These are phyloP conservation scores for Phytophthora pseudosyringae DNA, from an alignment of 352 stramenopile genomes.

Conservation along the genomic window DNA sequence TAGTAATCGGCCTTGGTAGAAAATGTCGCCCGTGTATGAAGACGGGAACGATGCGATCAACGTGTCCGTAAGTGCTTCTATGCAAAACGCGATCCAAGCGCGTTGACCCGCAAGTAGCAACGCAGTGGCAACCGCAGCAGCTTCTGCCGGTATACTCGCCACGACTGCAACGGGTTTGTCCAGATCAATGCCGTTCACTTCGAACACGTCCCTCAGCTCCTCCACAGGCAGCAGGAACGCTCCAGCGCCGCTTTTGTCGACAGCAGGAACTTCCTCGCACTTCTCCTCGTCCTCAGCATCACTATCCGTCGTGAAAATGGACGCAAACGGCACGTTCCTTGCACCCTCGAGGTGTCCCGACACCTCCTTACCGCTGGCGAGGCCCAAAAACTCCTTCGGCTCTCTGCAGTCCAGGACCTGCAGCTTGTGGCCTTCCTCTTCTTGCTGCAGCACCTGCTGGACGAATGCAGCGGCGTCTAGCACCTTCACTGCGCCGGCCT, in stretches of 20 bases:
- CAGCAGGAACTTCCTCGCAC: slow-evolving; percentile 28
- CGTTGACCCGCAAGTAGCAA: slow-evolving; percentile 53
- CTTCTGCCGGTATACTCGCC: slow-evolving; percentile 51
- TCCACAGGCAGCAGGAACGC: slow-evolving; percentile 46
- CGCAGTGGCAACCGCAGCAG: slow-evolving; percentile 65
- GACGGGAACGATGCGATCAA: slow-evolving; percentile 46
- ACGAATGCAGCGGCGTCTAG: slow-evolving; percentile 35
- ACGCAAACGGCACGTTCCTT: slow-evolving; percentile 57
- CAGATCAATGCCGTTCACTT: slow-evolving; percentile 48
- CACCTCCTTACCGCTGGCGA: slow-evolving; percentile 45
- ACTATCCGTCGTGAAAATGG: slow-evolving; percentile 45
- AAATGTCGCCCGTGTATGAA: slow-evolving; percentile 53
- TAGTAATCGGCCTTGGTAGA: slow-evolving; percentile 46
- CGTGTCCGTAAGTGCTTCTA: slow-evolving; percentile 45
- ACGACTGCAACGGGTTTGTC: slow-evolving; percentile 52
- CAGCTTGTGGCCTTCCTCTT: slow-evolving; percentile 24
- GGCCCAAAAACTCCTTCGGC: slow-evolving; percentile 55
- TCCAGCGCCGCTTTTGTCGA: slow-evolving; percentile 30
- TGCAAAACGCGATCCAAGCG: slow-evolving; percentile 44
- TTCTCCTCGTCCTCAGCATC: slow-evolving; percentile 33
- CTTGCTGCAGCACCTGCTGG: slow-evolving; percentile 36
- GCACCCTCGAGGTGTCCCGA: slow-evolving; percentile 62
- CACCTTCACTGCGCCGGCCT: slow-evolving; percentile 29
- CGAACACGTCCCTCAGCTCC: slow-evolving; percentile 49
- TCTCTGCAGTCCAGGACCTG: slow-evolving; percentile 65